phyloP scores from a whole-genome alignment of 169 alveolate genomes.

The Eimeria sp. region DNA sequence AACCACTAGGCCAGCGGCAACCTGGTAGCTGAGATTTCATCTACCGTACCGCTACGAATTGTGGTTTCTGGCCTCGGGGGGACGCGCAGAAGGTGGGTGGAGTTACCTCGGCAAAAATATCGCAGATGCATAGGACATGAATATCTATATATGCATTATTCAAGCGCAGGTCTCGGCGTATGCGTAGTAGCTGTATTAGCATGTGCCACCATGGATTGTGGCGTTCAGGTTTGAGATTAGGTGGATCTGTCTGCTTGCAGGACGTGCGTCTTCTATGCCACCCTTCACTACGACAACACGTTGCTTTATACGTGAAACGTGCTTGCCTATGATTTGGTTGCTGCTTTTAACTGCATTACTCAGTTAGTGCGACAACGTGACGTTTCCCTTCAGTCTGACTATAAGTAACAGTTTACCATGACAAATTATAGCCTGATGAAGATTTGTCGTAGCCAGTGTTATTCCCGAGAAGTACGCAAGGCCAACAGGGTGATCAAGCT shows the following conservation, averaged over 20 bases:
- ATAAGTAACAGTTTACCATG: not conserved
- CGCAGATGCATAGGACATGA: not conserved
- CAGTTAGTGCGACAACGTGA: not conserved
- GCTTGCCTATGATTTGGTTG: not conserved
- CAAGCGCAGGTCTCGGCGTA: not conserved
- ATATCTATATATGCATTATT: not conserved
- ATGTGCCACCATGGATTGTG: not conserved
- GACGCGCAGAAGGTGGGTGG: slow-evolving; percentile 4
- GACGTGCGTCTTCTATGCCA: not conserved
- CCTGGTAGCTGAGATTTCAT: not conserved
- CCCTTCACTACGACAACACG: not conserved
- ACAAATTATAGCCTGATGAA: not conserved
- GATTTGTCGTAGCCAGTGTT: not conserved
- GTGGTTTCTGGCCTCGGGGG: not conserved
- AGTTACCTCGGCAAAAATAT: not conserved
- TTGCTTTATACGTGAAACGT: not conserved
- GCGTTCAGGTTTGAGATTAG: not conserved
- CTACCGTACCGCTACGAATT: not conserved
- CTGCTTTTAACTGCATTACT: not conserved
- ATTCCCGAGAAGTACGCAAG: not conserved
- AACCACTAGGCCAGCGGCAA: not conserved
- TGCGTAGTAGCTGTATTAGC: not conserved
- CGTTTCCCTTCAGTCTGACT: not conserved
- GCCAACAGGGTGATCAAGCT: too few relatives aligned
- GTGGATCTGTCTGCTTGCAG: not conserved